A percentile compares a stretch with the other conserved stretches of the same genome.
These are phyloP conservation scores for Scytalidium lignicola DNA, from an alignment of 2,329 filamentous ascomycete species.

Conservation along the genomic window DNA sequence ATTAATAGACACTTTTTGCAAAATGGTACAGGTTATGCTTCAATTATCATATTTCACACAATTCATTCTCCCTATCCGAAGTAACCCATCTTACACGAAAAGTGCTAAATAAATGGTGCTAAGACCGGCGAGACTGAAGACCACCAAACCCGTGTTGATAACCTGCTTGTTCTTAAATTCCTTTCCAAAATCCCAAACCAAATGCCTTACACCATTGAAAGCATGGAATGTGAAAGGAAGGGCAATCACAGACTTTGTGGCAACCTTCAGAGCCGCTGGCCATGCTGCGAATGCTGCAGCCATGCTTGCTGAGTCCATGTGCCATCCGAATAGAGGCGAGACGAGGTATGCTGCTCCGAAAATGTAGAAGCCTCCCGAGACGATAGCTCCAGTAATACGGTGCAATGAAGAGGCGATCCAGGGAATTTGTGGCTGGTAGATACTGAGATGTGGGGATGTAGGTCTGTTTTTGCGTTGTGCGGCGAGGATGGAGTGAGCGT, in stretches of 20 bases:
- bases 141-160: slow-evolving; percentile 59
- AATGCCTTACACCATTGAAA: slow-evolving; percentile 66
- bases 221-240: slow-evolving; percentile 64
- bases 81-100: slow-evolving; percentile 2
- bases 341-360: slow-evolving; percentile 63
- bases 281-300: slow-evolving; percentile 60
- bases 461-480: slow-evolving; percentile 64
- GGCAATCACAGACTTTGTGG: slow-evolving; percentile 53
- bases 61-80: too few species aligned
- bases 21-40: background rate
- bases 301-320: slow-evolving; percentile 59
- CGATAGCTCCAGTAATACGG: slow-evolving; percentile 57
- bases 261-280: slow-evolving; percentile 53
- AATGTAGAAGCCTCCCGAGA: slow-evolving; percentile 61
- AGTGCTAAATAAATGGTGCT: slow-evolving; percentile 33
- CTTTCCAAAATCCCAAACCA: slow-evolving; percentile 63
- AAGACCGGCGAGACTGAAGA: slow-evolving; percentile 49
- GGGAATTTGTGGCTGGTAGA: slow-evolving; percentile 68
- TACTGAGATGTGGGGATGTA: slow-evolving; percentile 62
- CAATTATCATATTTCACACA: background rate
- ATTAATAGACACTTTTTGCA: too few species aligned
- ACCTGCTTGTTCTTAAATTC: slow-evolving; percentile 60
- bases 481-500: slow-evolving; percentile 53
- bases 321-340: slow-evolving; percentile 60
- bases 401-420: slow-evolving; percentile 57